Evolutionary conservation across 139 green algal species (phyloP).

Genomic region (Pleodorina starrii): DNA sequence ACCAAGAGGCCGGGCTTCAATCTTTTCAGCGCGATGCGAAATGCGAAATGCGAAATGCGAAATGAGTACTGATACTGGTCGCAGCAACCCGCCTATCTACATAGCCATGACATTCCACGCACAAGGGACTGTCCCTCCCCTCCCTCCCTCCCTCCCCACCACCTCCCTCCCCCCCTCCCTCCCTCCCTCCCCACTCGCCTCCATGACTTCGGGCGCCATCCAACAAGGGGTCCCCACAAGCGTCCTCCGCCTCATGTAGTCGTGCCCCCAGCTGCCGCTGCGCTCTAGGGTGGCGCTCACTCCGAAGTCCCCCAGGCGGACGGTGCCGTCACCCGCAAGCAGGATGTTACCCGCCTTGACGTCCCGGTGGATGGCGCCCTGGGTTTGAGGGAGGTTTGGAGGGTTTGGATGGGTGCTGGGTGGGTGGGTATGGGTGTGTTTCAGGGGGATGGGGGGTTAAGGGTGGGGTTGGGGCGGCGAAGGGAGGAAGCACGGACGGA

Average conservation of each 20-base stretch:
- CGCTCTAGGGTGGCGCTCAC: slow-evolving; percentile 83
- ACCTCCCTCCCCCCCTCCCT: not conserved
- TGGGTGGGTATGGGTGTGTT: too few relatives aligned
- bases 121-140: not conserved
- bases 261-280: slow-evolving; percentile 28
- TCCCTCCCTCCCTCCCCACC: not conserved
- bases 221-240: slow-evolving; percentile 78
- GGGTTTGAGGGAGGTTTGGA: not conserved
- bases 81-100: too few relatives aligned
- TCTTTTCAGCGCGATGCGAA: too few relatives aligned
- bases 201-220: slow-evolving; percentile 98
- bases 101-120: too few relatives aligned
- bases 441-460: too few relatives aligned
- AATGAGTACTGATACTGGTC: too few relatives aligned
- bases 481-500: too few relatives aligned
- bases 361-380: slow-evolving; percentile 92
- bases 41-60: too few relatives aligned
- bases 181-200: not conserved
- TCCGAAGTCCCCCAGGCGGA: slow-evolving; percentile 95
- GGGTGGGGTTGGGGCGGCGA: too few relatives aligned
- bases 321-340: slow-evolving; percentile 82
- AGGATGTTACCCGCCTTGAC: slow-evolving; percentile 98
- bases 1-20: too few relatives aligned
- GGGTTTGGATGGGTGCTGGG: not conserved
- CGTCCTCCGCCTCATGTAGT: slow-evolving; percentile 66